Base-by-base conservation (phyloP, 257 asterid genomes). In the Penstemon eatonii region DNA sequence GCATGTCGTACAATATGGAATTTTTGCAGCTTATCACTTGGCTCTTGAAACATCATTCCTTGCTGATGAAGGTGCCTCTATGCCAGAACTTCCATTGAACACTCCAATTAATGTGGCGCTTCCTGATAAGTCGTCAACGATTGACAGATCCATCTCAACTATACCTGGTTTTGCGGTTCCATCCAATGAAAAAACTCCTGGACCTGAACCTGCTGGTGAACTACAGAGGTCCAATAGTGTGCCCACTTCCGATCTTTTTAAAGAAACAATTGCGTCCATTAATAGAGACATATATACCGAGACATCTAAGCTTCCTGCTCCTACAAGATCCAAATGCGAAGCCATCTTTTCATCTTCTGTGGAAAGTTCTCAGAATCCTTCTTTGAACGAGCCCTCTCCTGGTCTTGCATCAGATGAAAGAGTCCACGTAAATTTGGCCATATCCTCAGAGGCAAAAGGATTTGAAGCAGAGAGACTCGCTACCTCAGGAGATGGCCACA, bases 51-150 rank as follows among this genome's bases (percentile, higher is more conserved):
- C 99, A 51, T 93, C 96, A 68, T 90, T 93, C 81, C 96, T 93
- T 66, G 99, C 97, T 75, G 97, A 93, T 67, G 99, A 93, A 80
- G 99, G 99, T 70, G 97, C 99, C 76, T 84, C 95, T 67, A 74
- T 93, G 75, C 97, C 96, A 65, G 87, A 84, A 66, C 79, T 90
- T 70, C 89, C 95, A 61, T 73, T 84, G 72, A 79, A 79, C 74
- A 77, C 94, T 72, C 89, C 94, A 56, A 88, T 93, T 18, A 82
- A 86, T 3, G 94, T 90, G 66, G 87, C 89, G 44, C 88, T 93
- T 73, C 95, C 96, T 9, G 95, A 82, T 56, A 91, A 82, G 80
- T 67, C 86, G 66, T 87, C 92, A 42, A 65, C 72, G n/a, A 79
- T 83, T 58, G 96, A 83, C 73, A 74, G 91, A 75, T 88, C 95